These are phyloP conservation scores for Lavandula angustifolia DNA, from an alignment of 257 asterid species.

Conservation along the genomic window DNA sequence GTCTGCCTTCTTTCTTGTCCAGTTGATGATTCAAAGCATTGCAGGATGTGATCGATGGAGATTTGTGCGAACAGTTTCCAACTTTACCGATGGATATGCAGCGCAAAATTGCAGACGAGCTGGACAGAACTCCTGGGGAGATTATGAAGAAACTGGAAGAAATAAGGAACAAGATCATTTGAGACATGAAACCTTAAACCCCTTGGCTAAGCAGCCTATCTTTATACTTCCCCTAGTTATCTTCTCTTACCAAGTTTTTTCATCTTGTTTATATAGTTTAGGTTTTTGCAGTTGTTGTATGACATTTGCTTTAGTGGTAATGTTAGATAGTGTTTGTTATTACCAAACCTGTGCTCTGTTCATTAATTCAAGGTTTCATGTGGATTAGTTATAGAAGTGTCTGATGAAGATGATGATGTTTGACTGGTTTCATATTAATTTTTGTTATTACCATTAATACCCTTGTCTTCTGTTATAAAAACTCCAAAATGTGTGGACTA, in stretches of 20 bases:
- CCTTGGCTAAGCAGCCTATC: not conserved
- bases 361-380: no score
- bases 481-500: no score
- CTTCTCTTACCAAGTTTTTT: not conserved
- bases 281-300: conserved; percentile 14
- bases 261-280: conserved; percentile 22
- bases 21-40: conserved; percentile 28
- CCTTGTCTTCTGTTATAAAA: no score
- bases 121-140: conserved; percentile 97
- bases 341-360: not conserved
- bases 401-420: no score
- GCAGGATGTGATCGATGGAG: conserved; percentile 98
- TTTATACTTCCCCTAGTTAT: not conserved
- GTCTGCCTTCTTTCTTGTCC: not conserved
- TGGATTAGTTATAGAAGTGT: no score
- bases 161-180: conserved; percentile 86
- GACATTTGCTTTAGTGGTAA: conserved; percentile 6
- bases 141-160: conserved; percentile 93
- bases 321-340: not conserved
- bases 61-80: conserved; percentile 93
- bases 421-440: no score
- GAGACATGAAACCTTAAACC: conserved; percentile 33
- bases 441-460: no score
- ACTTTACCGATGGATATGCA: conserved; percentile 92
- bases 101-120: conserved; percentile 94